Evolutionary conservation across 768 basidiomycete genomes (phyloP), one percentile per base, ranked within the genome.

Genomic region (Naganishia antarctica): DNA sequence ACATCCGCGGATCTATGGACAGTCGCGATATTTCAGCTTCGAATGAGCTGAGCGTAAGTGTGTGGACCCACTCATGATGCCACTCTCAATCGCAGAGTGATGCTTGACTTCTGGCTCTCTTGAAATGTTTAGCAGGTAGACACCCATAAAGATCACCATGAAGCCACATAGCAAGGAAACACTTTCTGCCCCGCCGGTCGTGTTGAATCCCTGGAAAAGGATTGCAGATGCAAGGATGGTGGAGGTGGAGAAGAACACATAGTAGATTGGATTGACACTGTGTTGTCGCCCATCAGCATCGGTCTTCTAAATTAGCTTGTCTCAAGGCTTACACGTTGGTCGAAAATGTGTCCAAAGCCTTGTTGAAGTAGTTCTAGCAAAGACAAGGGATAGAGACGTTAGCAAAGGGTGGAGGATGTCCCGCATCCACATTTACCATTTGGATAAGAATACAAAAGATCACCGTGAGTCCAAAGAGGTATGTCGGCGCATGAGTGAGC

Each of bases 241-340:
- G 4, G 88, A 87, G 1, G 89, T 89, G 18, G 91, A 90, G 80
- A 99, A 99, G 76, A 90, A 87, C 77, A 97, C 94, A 73, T 92
- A 97, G 79, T 98, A 98, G 81, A 96, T 88, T 0, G 93, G 94
- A 76, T 98, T 98, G 58, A 98, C 93, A 51, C 91, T 94, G 69
- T 60, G 21, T 25, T n/a, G 23, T 25, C 46, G 48, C 23, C 23
- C 7, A 28, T 53, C 18, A 47, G 4, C 16, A 31, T 1, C 65
- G 64, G 45, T 68, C 23, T 23, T 66, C 48, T 11, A 31, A 47
- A 32, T 40, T 43, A 23, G 11, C 9, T 11, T 26, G 44, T 7
- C n/a, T 12, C 8, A 37, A 21, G 15, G 82, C 90, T 68, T 83
- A 94, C 91, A 97, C 90, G 74, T 98, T 98, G 46, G 93, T 96